phyloP scores from a whole-genome alignment of 2,329 filamentous ascomycete species.

The Amauroascus verrucosus region DNA sequence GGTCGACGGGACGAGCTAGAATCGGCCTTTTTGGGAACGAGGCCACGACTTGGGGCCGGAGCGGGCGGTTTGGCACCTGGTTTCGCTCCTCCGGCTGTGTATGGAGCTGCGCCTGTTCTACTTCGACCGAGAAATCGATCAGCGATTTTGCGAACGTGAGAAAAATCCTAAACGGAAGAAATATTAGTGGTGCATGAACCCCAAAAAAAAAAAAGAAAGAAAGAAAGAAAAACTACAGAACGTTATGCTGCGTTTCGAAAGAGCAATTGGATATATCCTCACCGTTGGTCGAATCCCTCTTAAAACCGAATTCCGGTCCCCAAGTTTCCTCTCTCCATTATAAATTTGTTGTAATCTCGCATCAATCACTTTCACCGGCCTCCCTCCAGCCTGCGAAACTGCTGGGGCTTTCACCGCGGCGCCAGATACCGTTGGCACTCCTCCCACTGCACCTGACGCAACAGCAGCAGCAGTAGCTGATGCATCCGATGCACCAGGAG shows the following conservation, averaged over 20 bases:
- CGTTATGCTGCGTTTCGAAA: too few relatives aligned
- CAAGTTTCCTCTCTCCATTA: conserved; percentile 79
- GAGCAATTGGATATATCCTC: conserved; percentile 21
- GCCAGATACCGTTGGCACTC: conserved; percentile 28
- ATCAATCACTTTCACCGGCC: conserved; percentile 61
- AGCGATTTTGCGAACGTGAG: conserved; percentile 78
- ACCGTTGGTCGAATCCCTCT: conserved; percentile 83
- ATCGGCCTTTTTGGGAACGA: conserved; percentile 34
- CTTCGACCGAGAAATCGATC: conserved; percentile 58
- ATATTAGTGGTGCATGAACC: not conserved
- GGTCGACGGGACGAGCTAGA: conserved; percentile 45
- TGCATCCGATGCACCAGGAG: conserved; percentile 34
- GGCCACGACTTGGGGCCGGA: conserved; percentile 30
- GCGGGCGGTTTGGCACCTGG: conserved; percentile 26
- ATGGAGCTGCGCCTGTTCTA: conserved; percentile 32
- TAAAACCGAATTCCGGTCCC: conserved; percentile 80
- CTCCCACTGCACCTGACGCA: conserved; percentile 41
- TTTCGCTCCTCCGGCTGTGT: conserved; percentile 23
- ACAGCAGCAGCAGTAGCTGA: conserved; percentile 38
- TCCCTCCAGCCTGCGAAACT: conserved; percentile 30
- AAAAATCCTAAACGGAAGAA: conserved; percentile 62
- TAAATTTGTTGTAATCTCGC: conserved; percentile 80
- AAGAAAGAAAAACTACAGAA: not conserved
- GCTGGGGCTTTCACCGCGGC: conserved; percentile 33
- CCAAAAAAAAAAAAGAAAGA: not conserved